These are phyloP conservation scores for Euphorbia pulcherrima DNA, from an alignment of 345 rosid species.

Conservation along the genomic window DNA sequence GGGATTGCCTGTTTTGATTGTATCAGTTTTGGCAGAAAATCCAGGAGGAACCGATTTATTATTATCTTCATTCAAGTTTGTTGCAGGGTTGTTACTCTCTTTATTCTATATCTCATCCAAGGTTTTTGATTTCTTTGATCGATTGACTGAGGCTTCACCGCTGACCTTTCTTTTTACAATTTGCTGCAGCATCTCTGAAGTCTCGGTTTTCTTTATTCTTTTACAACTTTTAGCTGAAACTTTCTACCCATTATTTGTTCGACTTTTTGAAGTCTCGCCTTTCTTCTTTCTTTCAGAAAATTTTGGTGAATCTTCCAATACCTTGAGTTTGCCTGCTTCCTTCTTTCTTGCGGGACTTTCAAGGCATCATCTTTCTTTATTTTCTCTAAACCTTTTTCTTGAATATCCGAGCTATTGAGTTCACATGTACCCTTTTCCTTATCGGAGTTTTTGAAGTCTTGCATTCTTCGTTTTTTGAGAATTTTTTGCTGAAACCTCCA, in stretches of 20 bases:
- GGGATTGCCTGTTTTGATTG: background rate
- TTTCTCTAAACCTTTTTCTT: too few species aligned
- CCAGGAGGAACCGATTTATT: constrained; percentile 22
- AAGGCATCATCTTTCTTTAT: background rate
- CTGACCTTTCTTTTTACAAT: too few species aligned
- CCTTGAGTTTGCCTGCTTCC: too few species aligned
- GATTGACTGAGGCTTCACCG: background rate
- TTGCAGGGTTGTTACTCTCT: too few species aligned
- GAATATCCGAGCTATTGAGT: too few species aligned
- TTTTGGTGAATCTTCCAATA: too few species aligned
- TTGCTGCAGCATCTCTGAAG: background rate
- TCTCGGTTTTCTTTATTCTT: too few species aligned
- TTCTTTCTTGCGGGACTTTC: too few species aligned
- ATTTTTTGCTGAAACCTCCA: background rate
- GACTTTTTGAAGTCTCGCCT: background rate
- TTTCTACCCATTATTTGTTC: too few species aligned
- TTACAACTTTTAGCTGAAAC: too few species aligned
- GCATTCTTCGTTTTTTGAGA: background rate
- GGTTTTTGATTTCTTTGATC: background rate
- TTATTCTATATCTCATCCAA: background rate
- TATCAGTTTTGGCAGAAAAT: constrained; percentile 15
- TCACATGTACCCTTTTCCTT: too few species aligned
- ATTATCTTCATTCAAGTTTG: constrained; percentile 9
- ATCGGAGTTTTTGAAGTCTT: background rate
- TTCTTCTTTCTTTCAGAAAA: too few species aligned